A percentile compares a stretch with the other conserved stretches of the same genome.
Conservation (phyloP, 2,329 filamentous ascomycete species). For the Xylaria sp. region DNA sequence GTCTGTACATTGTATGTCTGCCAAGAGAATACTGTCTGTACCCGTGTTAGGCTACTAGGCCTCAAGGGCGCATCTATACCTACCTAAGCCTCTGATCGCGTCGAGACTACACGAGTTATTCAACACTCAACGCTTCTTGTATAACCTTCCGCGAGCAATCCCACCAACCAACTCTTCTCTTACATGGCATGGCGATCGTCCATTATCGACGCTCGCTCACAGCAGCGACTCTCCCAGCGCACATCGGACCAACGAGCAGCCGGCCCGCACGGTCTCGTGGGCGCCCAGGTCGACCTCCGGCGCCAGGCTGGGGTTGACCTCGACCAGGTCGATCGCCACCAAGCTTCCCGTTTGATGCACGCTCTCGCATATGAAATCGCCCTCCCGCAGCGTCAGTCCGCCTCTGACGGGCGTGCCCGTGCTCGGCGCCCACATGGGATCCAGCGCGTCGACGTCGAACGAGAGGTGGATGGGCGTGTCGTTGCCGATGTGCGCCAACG, state of each 20-base stretch:
- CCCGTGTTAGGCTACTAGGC: too few relatives aligned
- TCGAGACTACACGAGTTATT: too few relatives aligned
- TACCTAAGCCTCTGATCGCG: too few relatives aligned
- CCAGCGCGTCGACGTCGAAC: conserved; percentile 95
- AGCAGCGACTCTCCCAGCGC: conserved; percentile 89
- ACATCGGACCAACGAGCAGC: conserved; percentile 88
- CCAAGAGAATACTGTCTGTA: too few relatives aligned
- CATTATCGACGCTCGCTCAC: too few relatives aligned
- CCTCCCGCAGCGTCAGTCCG: conserved; percentile 89
- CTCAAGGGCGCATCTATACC: too few relatives aligned
- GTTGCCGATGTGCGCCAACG: conserved; percentile 89
- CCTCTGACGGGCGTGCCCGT: conserved; percentile 95
- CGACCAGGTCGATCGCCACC: conserved; percentile 79
- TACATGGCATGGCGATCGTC: too few relatives aligned
- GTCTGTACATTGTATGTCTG: too few relatives aligned
- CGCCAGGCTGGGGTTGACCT: conserved; percentile 76
- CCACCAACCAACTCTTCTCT: too few relatives aligned
- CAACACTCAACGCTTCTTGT: too few relatives aligned
- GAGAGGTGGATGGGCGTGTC: conserved; percentile 97
- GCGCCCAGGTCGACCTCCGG: conserved; percentile 64
- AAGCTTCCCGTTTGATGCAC: conserved; percentile 80
- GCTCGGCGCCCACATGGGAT: conserved; percentile 94
- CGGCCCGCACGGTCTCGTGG: conserved; percentile 84
- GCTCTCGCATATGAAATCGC: conserved; percentile 93
- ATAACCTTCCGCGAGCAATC: too few relatives aligned